Evolutionary conservation across 164 flowering plant species (phyloP).

Genomic region (Vitis riparia): DNA sequence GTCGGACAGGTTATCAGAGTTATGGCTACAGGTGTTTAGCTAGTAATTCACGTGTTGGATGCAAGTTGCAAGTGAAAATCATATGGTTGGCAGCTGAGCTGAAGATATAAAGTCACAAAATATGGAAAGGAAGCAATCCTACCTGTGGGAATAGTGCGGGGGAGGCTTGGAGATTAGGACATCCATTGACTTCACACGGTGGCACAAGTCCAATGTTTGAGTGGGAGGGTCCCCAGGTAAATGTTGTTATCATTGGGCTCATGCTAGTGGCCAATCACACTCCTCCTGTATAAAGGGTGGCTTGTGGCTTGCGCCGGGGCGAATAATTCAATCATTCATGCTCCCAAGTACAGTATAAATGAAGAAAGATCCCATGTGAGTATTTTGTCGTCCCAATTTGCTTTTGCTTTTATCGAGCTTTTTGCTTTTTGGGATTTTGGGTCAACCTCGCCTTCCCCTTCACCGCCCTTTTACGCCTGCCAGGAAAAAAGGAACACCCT

Average conservation of each 20-base stretch:
- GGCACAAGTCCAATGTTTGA: slow-evolving; percentile 12
- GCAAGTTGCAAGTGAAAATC: not conserved
- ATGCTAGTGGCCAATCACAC: slow-evolving; percentile 31
- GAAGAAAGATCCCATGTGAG: slow-evolving; percentile 17
- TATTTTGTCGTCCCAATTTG: slow-evolving; percentile 20
- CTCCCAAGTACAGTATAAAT: slow-evolving; percentile 19
- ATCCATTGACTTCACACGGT: not conserved
- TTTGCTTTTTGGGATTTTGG: slow-evolving; percentile 6
- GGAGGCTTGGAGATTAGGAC: too few species aligned
- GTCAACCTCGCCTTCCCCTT: slow-evolving; percentile 17
- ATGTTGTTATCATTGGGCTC: slow-evolving; percentile 25
- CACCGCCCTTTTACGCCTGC: slow-evolving; percentile 16
- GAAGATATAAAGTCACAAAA: too few species aligned
- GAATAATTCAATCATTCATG: slow-evolving; percentile 22
- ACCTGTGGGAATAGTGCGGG: slow-evolving; percentile 4
- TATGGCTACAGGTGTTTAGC: too few species aligned
- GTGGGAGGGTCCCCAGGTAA: slow-evolving; percentile 28
- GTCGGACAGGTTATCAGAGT: not conserved
- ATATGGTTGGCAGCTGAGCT: too few species aligned
- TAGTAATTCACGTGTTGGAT: too few species aligned
- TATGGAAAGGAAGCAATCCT: not conserved
- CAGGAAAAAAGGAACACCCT: slow-evolving; percentile 7
- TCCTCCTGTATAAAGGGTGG: slow-evolving; percentile 18
- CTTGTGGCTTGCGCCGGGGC: too few species aligned
- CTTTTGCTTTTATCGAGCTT: slow-evolving; percentile 18